Evolutionary conservation across 176 grass and related monocot species (phyloP).

Genomic region (Aegilops tauschii): DNA sequence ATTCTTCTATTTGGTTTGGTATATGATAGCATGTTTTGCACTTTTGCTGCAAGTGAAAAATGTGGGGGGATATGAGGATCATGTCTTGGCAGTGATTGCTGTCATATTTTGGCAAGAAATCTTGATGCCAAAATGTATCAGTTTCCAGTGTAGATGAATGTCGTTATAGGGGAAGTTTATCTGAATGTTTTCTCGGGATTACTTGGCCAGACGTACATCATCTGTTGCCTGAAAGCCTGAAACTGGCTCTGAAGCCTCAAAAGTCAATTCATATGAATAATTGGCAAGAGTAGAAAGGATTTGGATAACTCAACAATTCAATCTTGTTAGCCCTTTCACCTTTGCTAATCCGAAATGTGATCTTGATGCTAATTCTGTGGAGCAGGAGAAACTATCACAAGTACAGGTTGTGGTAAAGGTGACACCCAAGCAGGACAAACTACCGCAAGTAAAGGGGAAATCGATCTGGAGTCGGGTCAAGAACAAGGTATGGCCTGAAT

Average conservation of each 20-base stretch:
- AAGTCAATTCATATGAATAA: too few species aligned
- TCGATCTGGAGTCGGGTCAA: background rate
- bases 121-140: background rate
- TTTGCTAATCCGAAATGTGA: background rate
- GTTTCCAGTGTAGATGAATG: background rate
- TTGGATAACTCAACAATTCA: background rate
- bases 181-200: background rate
- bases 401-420: too few species aligned
- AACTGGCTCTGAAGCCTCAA: too few species aligned
- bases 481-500: background rate
- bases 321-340: background rate
- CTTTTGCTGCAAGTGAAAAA: background rate
- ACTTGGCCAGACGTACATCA: too few species aligned
- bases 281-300: background rate
- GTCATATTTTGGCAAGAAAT: background rate
- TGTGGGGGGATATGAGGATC: background rate
- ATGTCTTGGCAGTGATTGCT: background rate
- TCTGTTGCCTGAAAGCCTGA: too few species aligned
- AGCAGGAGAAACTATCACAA: background rate
- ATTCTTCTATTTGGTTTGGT: background rate
- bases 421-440: too few species aligned
- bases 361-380: background rate
- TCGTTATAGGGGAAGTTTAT: background rate
- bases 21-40: background rate
- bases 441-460: background rate